Conservation (phyloP, 2,329 filamentous ascomycete species). For the Fusarium keratoplasticum region DNA sequence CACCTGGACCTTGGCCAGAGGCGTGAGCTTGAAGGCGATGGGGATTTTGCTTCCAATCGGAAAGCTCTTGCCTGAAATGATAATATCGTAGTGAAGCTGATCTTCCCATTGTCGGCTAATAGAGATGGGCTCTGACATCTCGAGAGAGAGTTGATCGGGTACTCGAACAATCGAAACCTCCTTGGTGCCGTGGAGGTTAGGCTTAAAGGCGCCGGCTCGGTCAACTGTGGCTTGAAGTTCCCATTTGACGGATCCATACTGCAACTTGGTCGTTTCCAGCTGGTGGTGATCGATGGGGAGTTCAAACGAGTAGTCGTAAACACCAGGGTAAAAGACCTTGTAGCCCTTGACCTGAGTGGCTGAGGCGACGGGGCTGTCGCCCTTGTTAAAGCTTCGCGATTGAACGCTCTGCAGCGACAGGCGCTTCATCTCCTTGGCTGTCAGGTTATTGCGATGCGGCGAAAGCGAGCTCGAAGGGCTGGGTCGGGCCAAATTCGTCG, state of each 20-base stretch:
- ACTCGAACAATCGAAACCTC: constrained; percentile 88
- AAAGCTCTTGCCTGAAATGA: constrained; percentile 96
- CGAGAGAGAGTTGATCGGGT: constrained; percentile 87
- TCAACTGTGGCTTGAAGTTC: constrained; percentile 88
- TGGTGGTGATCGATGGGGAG: constrained; percentile 89
- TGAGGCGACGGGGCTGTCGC: constrained; percentile 75
- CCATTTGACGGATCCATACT: constrained; percentile 88
- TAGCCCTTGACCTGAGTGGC: constrained; percentile 76
- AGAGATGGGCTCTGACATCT: constrained; percentile 92
- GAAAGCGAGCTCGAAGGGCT: constrained; percentile 35
- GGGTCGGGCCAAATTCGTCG: constrained; percentile 46
- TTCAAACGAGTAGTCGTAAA: constrained; percentile 80
- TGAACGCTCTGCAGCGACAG: constrained; percentile 85
- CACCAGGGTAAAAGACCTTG: constrained; percentile 83
- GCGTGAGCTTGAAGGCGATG: constrained; percentile 93
- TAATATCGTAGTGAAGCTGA: constrained; percentile 93
- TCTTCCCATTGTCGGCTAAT: constrained; percentile 96
- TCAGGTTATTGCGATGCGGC: constrained; percentile 44
- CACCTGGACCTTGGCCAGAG: constrained; percentile 91
- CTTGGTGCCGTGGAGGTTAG: constrained; percentile 84
- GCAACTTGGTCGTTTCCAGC: constrained; percentile 88
- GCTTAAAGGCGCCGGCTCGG: constrained; percentile 88
- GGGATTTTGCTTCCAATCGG: constrained; percentile 88
- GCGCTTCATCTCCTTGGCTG: constrained; percentile 68
- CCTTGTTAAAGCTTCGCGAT: constrained; percentile 86